Evolutionary conservation across 2,329 filamentous ascomycete genomes (phyloP).

Genomic region (Aspergillus sp.): DNA sequence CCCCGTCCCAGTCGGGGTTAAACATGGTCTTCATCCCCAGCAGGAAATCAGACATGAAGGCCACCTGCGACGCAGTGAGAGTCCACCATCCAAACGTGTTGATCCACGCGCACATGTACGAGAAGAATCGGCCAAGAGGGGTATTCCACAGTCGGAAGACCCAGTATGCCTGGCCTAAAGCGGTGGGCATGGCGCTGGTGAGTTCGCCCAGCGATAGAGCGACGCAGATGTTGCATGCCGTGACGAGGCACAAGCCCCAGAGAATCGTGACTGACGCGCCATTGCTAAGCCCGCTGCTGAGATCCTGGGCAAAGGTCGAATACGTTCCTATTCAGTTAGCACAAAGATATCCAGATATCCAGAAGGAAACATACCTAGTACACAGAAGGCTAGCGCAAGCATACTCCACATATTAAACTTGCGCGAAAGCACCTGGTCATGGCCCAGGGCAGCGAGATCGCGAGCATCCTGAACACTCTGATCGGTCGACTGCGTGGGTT

Average conservation of each 20-base stretch:
- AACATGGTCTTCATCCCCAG: constrained; percentile 55
- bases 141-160: constrained; percentile 40
- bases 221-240: constrained; percentile 50
- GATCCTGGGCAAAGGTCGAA: constrained; percentile 53
- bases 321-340: constrained; percentile 41
- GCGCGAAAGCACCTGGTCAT: constrained; percentile 38
- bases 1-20: constrained; percentile 43
- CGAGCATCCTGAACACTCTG: constrained; percentile 37
- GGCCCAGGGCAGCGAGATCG: constrained; percentile 38
- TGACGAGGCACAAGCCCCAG: constrained; percentile 53
- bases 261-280: constrained; percentile 52
- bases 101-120: constrained; percentile 57
- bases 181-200: constrained; percentile 56
- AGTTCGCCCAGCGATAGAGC: constrained; percentile 54
- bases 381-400: constrained; percentile 54
- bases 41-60: constrained; percentile 56
- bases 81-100: constrained; percentile 59
- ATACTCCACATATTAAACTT: constrained; percentile 55
- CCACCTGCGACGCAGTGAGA: constrained; percentile 51
- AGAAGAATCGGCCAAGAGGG: constrained; percentile 44
- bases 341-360: background rate
- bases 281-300: constrained; percentile 49
- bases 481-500: constrained; percentile 24
- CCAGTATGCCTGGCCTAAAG: constrained; percentile 58
- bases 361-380: constrained; percentile 37